Percentiles rank a stretch among this genome's conserved stretches.
These are phyloP conservation scores for Hygrophoropsis aurantiaca DNA, from an alignment of 768 basidiomycete genomes.

Conservation along the genomic window DNA sequence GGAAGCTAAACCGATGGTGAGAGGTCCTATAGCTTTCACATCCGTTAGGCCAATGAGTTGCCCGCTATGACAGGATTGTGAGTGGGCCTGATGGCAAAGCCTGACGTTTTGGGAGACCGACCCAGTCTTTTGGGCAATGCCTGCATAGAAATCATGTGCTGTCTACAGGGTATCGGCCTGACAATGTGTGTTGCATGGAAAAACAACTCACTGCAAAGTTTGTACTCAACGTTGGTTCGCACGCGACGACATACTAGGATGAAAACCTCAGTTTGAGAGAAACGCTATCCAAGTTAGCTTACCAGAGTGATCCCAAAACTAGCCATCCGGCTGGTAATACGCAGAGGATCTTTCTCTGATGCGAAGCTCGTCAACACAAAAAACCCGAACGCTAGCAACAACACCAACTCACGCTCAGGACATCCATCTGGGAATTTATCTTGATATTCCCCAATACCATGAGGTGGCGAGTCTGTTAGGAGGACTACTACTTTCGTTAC, in stretches of 20 bases:
- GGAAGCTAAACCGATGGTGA: no score
- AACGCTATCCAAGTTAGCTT: conserved; percentile 16
- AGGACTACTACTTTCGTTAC: conserved; percentile 55
- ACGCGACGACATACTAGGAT: conserved; percentile 53
- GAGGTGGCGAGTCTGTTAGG: conserved; percentile 59
- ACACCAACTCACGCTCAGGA: conserved; percentile 1
- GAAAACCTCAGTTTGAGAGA: neutral
- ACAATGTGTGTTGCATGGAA: no score
- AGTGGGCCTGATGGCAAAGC: no score
- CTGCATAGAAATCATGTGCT: no score
- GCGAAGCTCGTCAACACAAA: neutral
- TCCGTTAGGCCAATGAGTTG: no score
- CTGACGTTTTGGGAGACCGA: no score
- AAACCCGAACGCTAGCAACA: neutral
- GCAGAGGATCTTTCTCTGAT: conserved; percentile 30
- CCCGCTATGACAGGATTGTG: no score
- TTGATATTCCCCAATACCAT: conserved; percentile 54
- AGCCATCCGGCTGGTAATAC: conserved; percentile 44
- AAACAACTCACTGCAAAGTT: no score
- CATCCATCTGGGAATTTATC: conserved; percentile 36
- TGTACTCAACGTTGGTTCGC: conserved; percentile 35
- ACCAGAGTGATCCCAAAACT: conserved; percentile 52
- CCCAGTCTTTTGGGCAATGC: no score
- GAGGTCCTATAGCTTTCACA: no score
- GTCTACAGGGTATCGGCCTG: no score